Evolutionary conservation across 2,329 filamentous ascomycete genomes (phyloP).

Genomic region (Coccinonectria pachysandricola): DNA sequence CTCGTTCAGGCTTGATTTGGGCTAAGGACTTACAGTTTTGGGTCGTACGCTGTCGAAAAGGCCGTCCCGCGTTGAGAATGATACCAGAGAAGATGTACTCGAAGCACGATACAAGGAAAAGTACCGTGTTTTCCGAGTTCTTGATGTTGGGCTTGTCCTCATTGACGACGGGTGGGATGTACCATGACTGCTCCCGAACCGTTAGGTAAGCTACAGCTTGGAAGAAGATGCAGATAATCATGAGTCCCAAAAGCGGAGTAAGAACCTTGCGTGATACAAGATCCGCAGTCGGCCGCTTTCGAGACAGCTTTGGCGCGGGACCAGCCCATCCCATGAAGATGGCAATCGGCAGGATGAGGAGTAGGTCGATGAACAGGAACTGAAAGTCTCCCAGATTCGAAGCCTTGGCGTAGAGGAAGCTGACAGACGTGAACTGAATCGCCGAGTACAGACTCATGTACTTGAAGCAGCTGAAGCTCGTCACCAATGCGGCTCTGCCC

Average conservation of each 20-base stretch:
- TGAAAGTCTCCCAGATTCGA: slow-evolving; percentile 97
- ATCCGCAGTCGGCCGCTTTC: slow-evolving; percentile 82
- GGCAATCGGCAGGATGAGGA: slow-evolving; percentile 87
- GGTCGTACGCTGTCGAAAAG: slow-evolving; percentile 71
- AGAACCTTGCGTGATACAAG: slow-evolving; percentile 89
- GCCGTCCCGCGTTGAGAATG: slow-evolving; percentile 81
- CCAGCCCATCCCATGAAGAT: slow-evolving; percentile 99
- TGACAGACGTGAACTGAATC: slow-evolving; percentile 97
- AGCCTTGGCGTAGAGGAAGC: slow-evolving; percentile 86
- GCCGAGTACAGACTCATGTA: slow-evolving; percentile 99
- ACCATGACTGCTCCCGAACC: slow-evolving; percentile 77
- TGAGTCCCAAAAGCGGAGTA: slow-evolving; percentile 80
- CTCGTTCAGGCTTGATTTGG: too few relatives aligned
- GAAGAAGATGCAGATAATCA: slow-evolving; percentile 65
- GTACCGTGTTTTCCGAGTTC: slow-evolving; percentile 86
- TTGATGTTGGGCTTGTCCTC: slow-evolving; percentile 72
- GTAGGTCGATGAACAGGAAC: slow-evolving; percentile 90
- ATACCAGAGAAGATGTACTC: slow-evolving; percentile 90
- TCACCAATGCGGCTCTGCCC: slow-evolving; percentile 89
- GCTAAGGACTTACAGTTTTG: slow-evolving; percentile 67
- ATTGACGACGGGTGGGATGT: slow-evolving; percentile 67
- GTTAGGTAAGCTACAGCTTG: slow-evolving; percentile 65
- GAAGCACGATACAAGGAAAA: slow-evolving; percentile 86
- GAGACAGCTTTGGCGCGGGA: slow-evolving; percentile 64
- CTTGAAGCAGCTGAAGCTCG: slow-evolving; percentile 98